Evolutionary conservation across 352 stramenopile genomes (phyloP), one percentile per base, ranked within the genome.

Genomic region (Plasmopara muralis): DNA sequence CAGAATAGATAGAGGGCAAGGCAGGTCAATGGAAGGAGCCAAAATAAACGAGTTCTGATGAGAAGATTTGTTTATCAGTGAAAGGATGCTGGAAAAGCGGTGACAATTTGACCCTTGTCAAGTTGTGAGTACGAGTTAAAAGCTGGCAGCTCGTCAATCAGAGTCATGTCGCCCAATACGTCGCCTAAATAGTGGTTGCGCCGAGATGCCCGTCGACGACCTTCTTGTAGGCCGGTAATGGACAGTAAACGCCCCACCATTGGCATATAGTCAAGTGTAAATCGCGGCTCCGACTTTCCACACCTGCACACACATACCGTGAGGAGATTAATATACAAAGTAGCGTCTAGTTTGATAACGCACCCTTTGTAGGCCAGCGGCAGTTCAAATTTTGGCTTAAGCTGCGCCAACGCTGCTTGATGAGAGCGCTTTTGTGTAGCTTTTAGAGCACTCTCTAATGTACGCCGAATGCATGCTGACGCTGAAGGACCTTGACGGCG

Each of bases 131-230:
- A 83, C 47, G 58, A 60, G 37, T 70, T 71, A 51, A 74, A 77
- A n/a, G 55, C 55, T 52, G 68, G 67, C 49, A 87, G 57, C 9
- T 87, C 68, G 47, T 88, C 79, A 35, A 87, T 56, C 37, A 86
- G 57, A 20, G 58, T 52, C 71, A 89, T 83, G 63, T 93, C 82
- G 7, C 68, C 49, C 39, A 93, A 62, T 55, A 93, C 68, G 28
- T 85, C 77, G 45, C 74, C 59, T 50, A 93, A 70, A 66, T 93
- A 89, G 51, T 89, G 76, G 53, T 86, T 82, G 39, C 82, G 79
- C 31, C 82, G 63, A 10, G 77, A 89, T 43, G 73, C 50, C 29
- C 78, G 77, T 42, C 81, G 78, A 5, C 79, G 70, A 40, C 70
- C 73, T 66, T 83, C 70, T 53, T 87, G 70, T 40, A 74, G 52